phyloP scores from a whole-genome alignment of 768 basidiomycete species.

The Boletus tylopilopsis region DNA sequence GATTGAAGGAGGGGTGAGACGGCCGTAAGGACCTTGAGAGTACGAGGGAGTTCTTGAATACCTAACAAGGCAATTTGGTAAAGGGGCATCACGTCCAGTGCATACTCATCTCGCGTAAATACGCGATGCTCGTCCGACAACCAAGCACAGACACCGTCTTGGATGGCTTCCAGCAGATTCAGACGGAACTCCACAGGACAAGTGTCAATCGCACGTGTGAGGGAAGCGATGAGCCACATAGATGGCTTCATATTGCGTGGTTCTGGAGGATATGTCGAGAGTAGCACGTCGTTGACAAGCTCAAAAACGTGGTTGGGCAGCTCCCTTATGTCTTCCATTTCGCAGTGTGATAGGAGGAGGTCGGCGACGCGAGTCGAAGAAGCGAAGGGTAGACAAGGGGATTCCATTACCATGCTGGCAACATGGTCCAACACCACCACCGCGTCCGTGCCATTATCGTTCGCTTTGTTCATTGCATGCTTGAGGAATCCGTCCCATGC shows the following conservation, averaged over 20 bases:
- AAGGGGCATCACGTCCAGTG: conserved; percentile 56
- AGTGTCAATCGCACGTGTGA: conserved; percentile 50
- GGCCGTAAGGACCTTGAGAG: conserved; percentile 38
- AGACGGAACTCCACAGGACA: conserved; percentile 49
- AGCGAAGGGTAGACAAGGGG: conserved; percentile 36
- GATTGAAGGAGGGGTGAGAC: conserved; percentile 54
- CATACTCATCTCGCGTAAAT: conserved; percentile 53
- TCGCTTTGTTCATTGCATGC: conserved; percentile 49
- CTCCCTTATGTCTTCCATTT: conserved; percentile 46
- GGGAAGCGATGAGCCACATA: conserved; percentile 59
- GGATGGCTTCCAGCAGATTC: conserved; percentile 43
- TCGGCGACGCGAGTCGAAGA: conserved; percentile 58
- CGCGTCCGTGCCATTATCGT: conserved; percentile 58
- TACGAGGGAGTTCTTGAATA: conserved; percentile 45
- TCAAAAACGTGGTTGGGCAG: conserved; percentile 54
- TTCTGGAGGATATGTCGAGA: conserved; percentile 63
- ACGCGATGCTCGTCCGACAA: conserved; percentile 53
- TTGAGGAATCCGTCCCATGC: conserved; percentile 60
- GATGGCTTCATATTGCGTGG: conserved; percentile 49
- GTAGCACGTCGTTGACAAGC: conserved; percentile 57
- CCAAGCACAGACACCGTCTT: conserved; percentile 60
- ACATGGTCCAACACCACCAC: conserved; percentile 53
- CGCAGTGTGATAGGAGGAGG: conserved; percentile 52
- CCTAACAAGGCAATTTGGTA: conserved; percentile 58
- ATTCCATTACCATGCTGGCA: conserved; percentile 42